Conservation (phyloP, 1,139 yeast species). For the Nakaseomyces glabratus region DNA sequence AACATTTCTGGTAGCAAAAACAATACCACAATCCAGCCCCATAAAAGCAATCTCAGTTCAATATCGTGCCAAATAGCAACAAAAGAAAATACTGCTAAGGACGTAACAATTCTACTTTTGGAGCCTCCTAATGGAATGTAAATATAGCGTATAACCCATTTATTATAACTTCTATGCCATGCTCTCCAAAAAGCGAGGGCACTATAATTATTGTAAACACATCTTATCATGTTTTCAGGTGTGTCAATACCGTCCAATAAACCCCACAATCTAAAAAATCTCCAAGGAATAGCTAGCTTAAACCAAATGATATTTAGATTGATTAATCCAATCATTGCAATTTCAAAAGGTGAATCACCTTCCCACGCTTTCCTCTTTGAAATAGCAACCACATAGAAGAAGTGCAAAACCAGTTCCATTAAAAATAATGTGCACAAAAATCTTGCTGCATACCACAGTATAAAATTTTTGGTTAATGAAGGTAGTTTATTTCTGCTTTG, state of each 20-base stretch:
- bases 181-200: slow-evolving; percentile 96
- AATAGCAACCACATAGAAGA: slow-evolving; percentile 86
- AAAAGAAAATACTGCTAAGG: slow-evolving; percentile 84
- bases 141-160: slow-evolving; percentile 77
- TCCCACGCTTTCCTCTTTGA: slow-evolving; percentile 81
- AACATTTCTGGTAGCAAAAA: slow-evolving; percentile 81
- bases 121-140: slow-evolving; percentile 89
- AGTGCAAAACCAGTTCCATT: slow-evolving; percentile 86
- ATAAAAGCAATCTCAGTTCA: slow-evolving; percentile 68
- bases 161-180: slow-evolving; percentile 92
- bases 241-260: slow-evolving; percentile 86
- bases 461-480: slow-evolving; percentile 46
- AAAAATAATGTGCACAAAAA: slow-evolving; percentile 63
- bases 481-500: slow-evolving; percentile 46
- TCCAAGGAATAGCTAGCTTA: slow-evolving; percentile 89
- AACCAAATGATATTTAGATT: slow-evolving; percentile 89
- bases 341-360: slow-evolving; percentile 82
- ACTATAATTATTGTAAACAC: slow-evolving; percentile 89
- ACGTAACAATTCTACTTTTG: slow-evolving; percentile 55
- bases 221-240: slow-evolving; percentile 95
- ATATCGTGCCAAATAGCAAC: slow-evolving; percentile 99
- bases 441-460: slow-evolving; percentile 54
- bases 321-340: slow-evolving; percentile 89
- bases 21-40: slow-evolving; percentile 94
- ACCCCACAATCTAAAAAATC: slow-evolving; percentile 89